Conservation (phyloP, 1,139 yeast species). For the Blastobotrys capitulatus region DNA sequence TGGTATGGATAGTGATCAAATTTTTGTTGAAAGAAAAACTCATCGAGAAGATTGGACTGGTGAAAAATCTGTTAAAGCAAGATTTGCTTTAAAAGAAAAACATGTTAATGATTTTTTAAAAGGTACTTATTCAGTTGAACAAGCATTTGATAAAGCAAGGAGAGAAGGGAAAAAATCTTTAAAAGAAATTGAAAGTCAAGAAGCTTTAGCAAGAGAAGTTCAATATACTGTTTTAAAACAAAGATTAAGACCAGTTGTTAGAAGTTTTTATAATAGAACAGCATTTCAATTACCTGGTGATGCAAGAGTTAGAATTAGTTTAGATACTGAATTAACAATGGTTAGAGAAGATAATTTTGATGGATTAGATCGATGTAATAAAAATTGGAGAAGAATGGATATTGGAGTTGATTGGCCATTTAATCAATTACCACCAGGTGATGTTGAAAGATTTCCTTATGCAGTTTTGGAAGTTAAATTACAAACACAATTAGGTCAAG, state of each 20-base stretch:
- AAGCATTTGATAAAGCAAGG: conserved; percentile 87
- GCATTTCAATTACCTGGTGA: conserved; percentile 99
- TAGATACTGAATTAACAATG: conserved; percentile 93
- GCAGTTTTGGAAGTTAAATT: conserved; percentile 95
- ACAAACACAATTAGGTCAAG: conserved; percentile 97
- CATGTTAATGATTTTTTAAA: conserved; percentile 75
- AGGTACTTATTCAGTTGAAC: conserved; percentile 82
- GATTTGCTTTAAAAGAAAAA: conserved; percentile 88
- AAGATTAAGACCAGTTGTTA: conserved; percentile 84
- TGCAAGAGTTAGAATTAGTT: conserved; percentile 95
- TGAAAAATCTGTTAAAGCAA: conserved; percentile 94
- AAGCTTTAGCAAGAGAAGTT: conserved; percentile 85
- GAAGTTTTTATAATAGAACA: conserved; percentile 95
- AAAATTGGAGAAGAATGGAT: conserved; percentile 97
- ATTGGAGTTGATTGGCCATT: conserved; percentile 98
- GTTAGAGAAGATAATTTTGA: conserved; percentile 96
- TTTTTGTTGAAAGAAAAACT: conserved; percentile 94
- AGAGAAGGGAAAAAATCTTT: conserved; percentile 84
- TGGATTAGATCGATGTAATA: conserved; percentile 81
- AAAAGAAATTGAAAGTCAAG: conserved; percentile 87
- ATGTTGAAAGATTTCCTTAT: conserved; percentile 89
- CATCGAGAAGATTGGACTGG: conserved; percentile 99
- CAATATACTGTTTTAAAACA: conserved; percentile 84
- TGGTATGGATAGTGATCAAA: conserved; percentile 88
- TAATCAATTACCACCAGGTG: conserved; percentile 72